phyloP scores from a whole-genome alignment of 495 filamentous ascomycete genomes.

The Mytilinidion resinicola region DNA sequence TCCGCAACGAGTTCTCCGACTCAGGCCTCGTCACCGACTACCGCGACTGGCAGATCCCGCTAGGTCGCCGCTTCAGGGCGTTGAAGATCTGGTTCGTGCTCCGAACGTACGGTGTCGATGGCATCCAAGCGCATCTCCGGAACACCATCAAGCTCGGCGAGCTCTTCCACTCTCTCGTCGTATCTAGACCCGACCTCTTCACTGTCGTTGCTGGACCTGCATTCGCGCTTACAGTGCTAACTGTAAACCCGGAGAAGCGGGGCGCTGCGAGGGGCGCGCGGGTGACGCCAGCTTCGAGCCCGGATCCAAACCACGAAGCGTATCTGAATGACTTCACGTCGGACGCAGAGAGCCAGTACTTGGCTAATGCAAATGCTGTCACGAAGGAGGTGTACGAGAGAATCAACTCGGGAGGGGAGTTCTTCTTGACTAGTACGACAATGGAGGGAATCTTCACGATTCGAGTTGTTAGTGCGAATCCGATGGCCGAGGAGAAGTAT shows the following conservation, averaged over 20 bases:
- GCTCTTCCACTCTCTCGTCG: slow-evolving; percentile 55
- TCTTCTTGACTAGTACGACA: slow-evolving; percentile 77
- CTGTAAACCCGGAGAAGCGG: slow-evolving; percentile 38
- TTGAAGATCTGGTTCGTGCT: slow-evolving; percentile 98
- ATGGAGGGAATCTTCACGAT: slow-evolving; percentile 75
- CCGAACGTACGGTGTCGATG: slow-evolving; percentile 73
- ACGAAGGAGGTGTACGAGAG: slow-evolving; percentile 75
- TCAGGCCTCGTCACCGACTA: slow-evolving; percentile 90
- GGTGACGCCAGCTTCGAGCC: slow-evolving; percentile 1
- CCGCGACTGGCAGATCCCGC: slow-evolving; percentile 96
- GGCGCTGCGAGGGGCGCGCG: background rate
- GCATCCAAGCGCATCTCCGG: slow-evolving; percentile 67
- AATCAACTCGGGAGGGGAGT: slow-evolving; percentile 67
- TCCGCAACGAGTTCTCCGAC: slow-evolving; percentile 72
- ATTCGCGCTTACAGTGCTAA: slow-evolving; percentile 78
- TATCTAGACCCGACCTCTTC: slow-evolving; percentile 62
- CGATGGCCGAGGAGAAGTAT: slow-evolving; percentile 62
- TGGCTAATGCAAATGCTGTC: slow-evolving; percentile 53
- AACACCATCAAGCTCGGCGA: slow-evolving; percentile 62
- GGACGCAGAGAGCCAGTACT: slow-evolving; percentile 35
- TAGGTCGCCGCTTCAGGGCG: slow-evolving; percentile 84
- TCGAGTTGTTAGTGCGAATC: slow-evolving; percentile 68
- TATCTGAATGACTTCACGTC: slow-evolving; percentile 28
- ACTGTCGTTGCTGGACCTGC: slow-evolving; percentile 66
- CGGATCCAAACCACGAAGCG: slow-evolving; percentile 29